Evolutionary conservation across 495 filamentous ascomycete genomes (phyloP), one percentile per base, ranked within the genome.

Genomic region (Daldinia caldariorum): DNA sequence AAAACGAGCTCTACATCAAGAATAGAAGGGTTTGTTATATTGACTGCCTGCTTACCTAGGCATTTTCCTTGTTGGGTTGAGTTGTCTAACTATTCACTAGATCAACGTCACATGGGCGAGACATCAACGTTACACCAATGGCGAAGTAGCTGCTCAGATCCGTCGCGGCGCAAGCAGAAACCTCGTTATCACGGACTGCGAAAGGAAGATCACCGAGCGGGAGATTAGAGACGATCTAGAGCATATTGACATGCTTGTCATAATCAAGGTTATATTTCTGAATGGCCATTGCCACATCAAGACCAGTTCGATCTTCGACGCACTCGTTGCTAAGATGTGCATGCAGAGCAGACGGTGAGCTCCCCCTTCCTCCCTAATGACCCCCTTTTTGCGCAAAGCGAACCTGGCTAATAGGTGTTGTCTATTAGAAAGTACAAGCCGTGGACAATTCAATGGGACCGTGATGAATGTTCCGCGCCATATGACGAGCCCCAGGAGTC

Each of bases 261-360:
- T 97, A 13, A 84, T 94, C 74, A 86, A 86, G 61, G 80, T 94
- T 20, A 80, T 80, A 37, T 89, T 91, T 76, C 74, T 81, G 18
- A 83, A 82, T 26, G 71, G 77, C 37, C 86, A 87, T 74, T 89
- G 85, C 41, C 85, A 87, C 77, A 85, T 95, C 56, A 88, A 87
- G 55, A 89, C 89, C 8, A 96, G 94, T 76, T 93, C 91, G 1
- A 85, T 97, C 6, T 87, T 91, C 77, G 90, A 90, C 67, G 90
- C 91, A 0, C 83, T 92, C 20, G 91, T 90, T 74, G 91, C 92
- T 12, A 83, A 87, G 12, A 90, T 87, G 6, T 95, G 92, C 78
- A 90, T 96, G 88, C 88, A 90, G 86, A 93, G 90, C 66, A 83
- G 92, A 14, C 74, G 79, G 73, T 84, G 78, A 66, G 81, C 72